Base-by-base conservation (phyloP, 768 basidiomycete species). In the Pleurotus djamor region DNA sequence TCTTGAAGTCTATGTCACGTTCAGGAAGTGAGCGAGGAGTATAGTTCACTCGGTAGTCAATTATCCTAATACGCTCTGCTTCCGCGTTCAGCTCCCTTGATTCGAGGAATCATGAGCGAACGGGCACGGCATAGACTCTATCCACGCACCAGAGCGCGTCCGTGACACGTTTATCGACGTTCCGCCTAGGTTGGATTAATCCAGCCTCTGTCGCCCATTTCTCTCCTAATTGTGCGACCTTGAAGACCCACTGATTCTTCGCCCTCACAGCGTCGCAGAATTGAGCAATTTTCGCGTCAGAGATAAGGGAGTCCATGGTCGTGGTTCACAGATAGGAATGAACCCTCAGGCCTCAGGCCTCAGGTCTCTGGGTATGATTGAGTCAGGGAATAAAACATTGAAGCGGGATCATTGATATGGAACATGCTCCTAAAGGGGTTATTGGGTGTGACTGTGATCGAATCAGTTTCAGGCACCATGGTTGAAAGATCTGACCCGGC, bases 201-300 rank as follows among this genome's bases (percentile, higher is more conserved):
- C 34, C 43, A 4, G 52, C 59, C 33, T 60, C 59, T 21, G 32
- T 9, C 34, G 52, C 59, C 59, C 59, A 60, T 58, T 56, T 60
- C 28, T 43, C 50, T 2, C 21, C 59, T 16, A 60, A 34, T 9
- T 41, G 17, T 10, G 32, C 55, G 17, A 60, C 37, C 34, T 60
- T 60, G 55, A 60, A 60, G 43, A 36, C 14, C 59, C 59, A 60
- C 8, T 58, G 35, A 12, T 54, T 14, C 36, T 60, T 60, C 9
- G 37, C 28, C 35, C 54, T 34, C 4, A 60, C 54, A 9, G 59
- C 59, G 16, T 60, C 59, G 52, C 52, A 21, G 38, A 60, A 60
- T 12, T 47, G 21, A 28, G 21, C 21, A 3, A 28, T 28, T 28
- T 28, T 28, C 21, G 21, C 21, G 21, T 28, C 21, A 28, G 21